phyloP scores from a whole-genome alignment of 2,329 filamentous ascomycete genomes.

The Fusarium austroafricanum region DNA sequence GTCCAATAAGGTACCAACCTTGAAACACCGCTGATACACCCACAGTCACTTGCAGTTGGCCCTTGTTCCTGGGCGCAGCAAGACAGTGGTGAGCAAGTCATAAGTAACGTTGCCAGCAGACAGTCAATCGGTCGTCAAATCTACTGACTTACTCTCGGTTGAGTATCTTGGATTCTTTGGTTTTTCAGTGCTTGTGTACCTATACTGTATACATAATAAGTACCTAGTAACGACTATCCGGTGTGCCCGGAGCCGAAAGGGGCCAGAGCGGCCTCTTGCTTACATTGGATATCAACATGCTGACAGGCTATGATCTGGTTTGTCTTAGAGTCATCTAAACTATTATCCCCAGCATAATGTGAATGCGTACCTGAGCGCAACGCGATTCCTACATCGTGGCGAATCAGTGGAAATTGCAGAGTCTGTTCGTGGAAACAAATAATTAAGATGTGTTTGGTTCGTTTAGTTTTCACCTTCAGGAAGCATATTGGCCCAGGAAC shows the following conservation, averaged over 20 bases:
- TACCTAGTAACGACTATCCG: conserved; percentile 1
- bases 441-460: neutral
- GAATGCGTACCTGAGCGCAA: neutral
- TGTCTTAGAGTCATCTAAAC: conserved; percentile 1
- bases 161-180: neutral
- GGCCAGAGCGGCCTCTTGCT: conserved; percentile 7
- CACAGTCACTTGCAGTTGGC: conserved; percentile 20
- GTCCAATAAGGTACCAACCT: conserved; percentile 24
- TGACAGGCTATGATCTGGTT: neutral
- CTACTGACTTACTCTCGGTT: neutral
- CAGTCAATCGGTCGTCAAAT: neutral
- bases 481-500: no score
- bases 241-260: neutral
- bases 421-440: neutral
- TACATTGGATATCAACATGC: neutral
- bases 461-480: no score
- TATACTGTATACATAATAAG: no score
- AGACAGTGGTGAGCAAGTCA: neutral
- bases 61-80: conserved; percentile 23
- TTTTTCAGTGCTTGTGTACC: neutral
- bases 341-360: neutral
- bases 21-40: conserved; percentile 25
- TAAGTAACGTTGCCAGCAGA: neutral
- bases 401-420: conserved; percentile 9
- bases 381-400: neutral